Evolutionary conservation across 2,329 filamentous ascomycete species (phyloP), one percentile per base, ranked within the genome.

Genomic region (Zymoseptoria pseudotritici): DNA sequence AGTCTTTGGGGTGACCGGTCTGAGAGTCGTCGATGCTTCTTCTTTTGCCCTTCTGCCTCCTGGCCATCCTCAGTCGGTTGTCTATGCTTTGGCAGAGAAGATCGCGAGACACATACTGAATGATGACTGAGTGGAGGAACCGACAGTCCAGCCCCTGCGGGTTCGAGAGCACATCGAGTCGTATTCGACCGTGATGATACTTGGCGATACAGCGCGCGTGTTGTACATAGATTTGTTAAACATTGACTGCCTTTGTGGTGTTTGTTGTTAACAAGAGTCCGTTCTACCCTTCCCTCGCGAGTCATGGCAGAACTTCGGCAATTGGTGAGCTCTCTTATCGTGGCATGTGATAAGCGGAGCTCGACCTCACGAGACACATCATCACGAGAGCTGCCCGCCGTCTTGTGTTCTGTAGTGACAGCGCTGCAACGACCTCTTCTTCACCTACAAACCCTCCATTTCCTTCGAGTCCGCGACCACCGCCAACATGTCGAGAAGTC

Each of bases 401-500:
- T 17, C 36, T 46, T 46, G 13, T 7, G 36, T 46, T 46, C 13
- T 46, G 13, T n/a, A 17, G 36, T 46, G 10, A 13, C 26, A 49
- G 19, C 36, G 49, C 20, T 57, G 21, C 13, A 55, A 29, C 22
- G 19, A 46, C 36, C 26, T 53, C 26, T 29, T 42, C 22, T 13
- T 11, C 36, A 3, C 24, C 24, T 42, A 53, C 17, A 50, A 54
- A 42, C 9, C 31, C 22, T 54, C 19, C n/a, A n/a, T 11, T 22
- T 6, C n/a, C 26, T 31, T 22, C 31, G 29, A 29, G 11, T 20
- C 24, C 11, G 11, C 20, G 22, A 17, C 13, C 17, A 17, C 7
- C 36, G 42, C 54, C 52, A 58, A 58, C 55, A 63, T 53, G 58
- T 70, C 96, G 89, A 83, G 88, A 67, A 81, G 83, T 66, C 55